Evolutionary conservation across 2,329 filamentous ascomycete genomes (phyloP), one percentile per base, ranked within the genome.

Genomic region (Paracamarosporium sp.): DNA sequence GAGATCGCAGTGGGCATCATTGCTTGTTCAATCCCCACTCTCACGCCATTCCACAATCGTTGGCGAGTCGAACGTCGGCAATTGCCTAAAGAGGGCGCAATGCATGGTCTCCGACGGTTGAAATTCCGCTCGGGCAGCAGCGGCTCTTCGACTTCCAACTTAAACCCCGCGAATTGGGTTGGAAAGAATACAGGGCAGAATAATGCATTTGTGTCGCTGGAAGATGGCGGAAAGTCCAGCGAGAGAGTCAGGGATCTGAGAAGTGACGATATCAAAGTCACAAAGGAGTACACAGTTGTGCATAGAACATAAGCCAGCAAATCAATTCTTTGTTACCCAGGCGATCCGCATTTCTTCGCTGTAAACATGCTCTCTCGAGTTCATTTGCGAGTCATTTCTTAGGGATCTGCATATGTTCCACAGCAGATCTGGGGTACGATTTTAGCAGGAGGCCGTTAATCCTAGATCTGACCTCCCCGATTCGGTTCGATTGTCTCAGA

Each of bases 1-100:
- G 64, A 66, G 54, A 59, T 67, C 25, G 64, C 64, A 9, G 59
- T 64, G 17, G 64, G 59, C 20, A 65, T 65, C 28, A 55, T 65
- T 47, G 63, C 57, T 48, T 67, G 64, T 48, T 65, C 61, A 17
- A 53, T 67, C n/a, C 60, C 64, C 20, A 64, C 48, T 6, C 45
- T 43, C 17, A 27, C 53, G 7, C 59, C 43, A 54, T 65, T 43
- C 43, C 56, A 53, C 53, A 57, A 2, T 35, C 53, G 25, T 54
- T 66, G 62, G 62, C 55, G 53, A 22, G 51, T 54, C 12, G 44
- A 62, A 20, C 53, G 53, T 28, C 57, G 55, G 8, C 38, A 55
- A 20, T 20, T 55, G 20, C 50, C 50, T 17, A 58, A 53, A 22
- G 59, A 62, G 15, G 50, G 59, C 20, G 56, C 56, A 12, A 17